Evolutionary conservation across 495 filamentous ascomycete genomes (phyloP), one percentile per base, ranked within the genome.

Genomic region (Apodospora peruviana): DNA sequence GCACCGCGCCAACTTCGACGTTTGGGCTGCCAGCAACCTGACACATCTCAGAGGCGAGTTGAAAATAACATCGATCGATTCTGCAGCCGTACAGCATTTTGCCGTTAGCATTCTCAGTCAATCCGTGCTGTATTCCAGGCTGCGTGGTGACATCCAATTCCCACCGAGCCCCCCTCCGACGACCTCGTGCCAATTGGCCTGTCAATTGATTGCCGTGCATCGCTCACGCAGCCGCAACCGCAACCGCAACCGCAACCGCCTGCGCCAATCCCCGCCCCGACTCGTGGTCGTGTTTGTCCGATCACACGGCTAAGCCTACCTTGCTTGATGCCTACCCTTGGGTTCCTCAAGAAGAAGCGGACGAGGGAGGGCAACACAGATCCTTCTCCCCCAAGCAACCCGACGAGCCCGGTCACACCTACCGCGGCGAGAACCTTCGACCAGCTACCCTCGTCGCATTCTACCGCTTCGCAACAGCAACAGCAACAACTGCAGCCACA

Each of bases 291-390:
- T 45, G 48, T 19, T 45, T 46, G 51, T 50, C 57, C 56, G 55
- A 56, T 60, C 39, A 44, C 56, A 58, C 50, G 40, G 47, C 44
- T 36, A 37, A 27, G 25, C 39, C 19, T 24, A 22, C 18, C 23
- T 22, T 5, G 5, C 23, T 66, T 64, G 65, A 90, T 90, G 86
- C 86, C 84, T 75, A 78, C 69, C 58, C 76, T 88, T 71, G 87
- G 88, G 54, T 85, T 96, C 61, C 80, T 98, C 62, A 98, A 96
- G 80, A 96, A 95, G 83, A 90, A 94, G 78, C 83, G 88, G 79
- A 94, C 91, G 73, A 95, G 89, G 83, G 67, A 83, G 75, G 60
- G 77, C 64, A 71, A 80, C 64, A 58, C 78, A 64, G 61, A 74
- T 74, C 71, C 77, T 62, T 60, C 77, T 64, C 19, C 80, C 74